Conservation (phyloP, 2,329 filamentous ascomycete species). For the Talaromyces sp. region DNA sequence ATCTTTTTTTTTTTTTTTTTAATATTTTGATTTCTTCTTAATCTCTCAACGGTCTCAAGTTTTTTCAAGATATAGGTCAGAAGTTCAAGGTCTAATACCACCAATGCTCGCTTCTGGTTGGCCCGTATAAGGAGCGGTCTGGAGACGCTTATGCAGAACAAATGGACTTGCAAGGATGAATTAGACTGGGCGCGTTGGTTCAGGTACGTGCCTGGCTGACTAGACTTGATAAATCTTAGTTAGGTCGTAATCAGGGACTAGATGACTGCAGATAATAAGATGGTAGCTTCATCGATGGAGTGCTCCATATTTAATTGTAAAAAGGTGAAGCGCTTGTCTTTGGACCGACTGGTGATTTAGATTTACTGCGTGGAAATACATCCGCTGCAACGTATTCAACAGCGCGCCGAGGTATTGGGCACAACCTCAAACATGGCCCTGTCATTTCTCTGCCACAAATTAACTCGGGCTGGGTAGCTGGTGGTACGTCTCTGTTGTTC, state of each 20-base stretch:
- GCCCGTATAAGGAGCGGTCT: slow-evolving; percentile 16
- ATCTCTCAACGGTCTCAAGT: background rate
- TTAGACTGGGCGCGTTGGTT: background rate
- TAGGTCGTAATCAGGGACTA: background rate
- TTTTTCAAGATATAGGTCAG: background rate
- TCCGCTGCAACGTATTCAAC: background rate
- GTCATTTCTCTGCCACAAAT: background rate
- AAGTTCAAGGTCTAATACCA: background rate
- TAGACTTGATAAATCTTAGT: slow-evolving; percentile 4
- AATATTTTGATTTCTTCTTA: too few relatives aligned
- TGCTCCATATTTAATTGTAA: background rate
- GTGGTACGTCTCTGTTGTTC: slow-evolving; percentile 3
- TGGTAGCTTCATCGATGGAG: background rate
- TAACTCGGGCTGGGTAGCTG: background rate
- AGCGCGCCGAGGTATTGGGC: background rate
- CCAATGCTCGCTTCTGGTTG: background rate
- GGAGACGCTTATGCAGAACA: slow-evolving; percentile 8
- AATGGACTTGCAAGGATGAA: background rate
- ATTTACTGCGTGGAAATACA: slow-evolving; percentile 1
- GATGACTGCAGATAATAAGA: background rate
- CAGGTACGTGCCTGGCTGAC: slow-evolving; percentile 4
- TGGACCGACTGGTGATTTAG: background rate
- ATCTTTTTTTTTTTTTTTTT: too few relatives aligned
- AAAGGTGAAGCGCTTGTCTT: background rate
- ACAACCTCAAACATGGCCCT: background rate